Evolutionary conservation across 352 stramenopile genomes (phyloP).

Genomic region (Globisporangium orthogonon): DNA sequence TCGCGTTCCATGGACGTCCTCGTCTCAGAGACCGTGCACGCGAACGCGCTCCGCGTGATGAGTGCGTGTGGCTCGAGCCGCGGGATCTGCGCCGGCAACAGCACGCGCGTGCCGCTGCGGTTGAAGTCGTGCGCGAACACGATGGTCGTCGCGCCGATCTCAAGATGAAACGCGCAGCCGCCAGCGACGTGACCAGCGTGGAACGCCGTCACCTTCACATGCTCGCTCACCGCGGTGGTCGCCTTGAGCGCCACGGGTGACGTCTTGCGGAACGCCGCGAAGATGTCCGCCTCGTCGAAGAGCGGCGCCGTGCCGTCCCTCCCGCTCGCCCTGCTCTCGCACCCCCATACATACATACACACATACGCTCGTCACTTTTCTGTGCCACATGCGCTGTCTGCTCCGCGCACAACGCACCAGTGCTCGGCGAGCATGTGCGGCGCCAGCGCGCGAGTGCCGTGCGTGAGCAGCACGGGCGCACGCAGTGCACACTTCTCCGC

Average conservation of each 20-base stretch:
- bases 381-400: too few species aligned
- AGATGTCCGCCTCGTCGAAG: constrained; percentile 62
- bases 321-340: constrained; percentile 2
- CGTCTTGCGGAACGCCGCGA: constrained; percentile 38
- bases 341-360: too few species aligned
- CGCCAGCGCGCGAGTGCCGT: constrained; percentile 64
- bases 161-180: constrained; percentile 70
- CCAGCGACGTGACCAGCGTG: constrained; percentile 74
- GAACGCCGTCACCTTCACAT: constrained; percentile 75
- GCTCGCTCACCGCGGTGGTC: constrained; percentile 45
- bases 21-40: constrained; percentile 81
- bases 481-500: constrained; percentile 43
- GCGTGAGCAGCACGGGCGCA: constrained; percentile 60
- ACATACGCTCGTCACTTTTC: too few species aligned
- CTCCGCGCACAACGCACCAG: constrained; percentile 28
- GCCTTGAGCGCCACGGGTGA: constrained; percentile 48
- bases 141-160: constrained; percentile 65
- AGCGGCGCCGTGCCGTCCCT: constrained; percentile 37
- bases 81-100: constrained; percentile 66
- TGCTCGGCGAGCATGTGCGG: constrained; percentile 70
- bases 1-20: constrained; percentile 75
- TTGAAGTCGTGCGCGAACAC: constrained; percentile 82
- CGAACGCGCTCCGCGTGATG: constrained; percentile 69
- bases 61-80: constrained; percentile 47
- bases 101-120: constrained; percentile 55